A percentile compares a stretch with the other conserved stretches of the same genome.
Conservation (phyloP, 306 rosid genomes). For the Malus fusca region DNA sequence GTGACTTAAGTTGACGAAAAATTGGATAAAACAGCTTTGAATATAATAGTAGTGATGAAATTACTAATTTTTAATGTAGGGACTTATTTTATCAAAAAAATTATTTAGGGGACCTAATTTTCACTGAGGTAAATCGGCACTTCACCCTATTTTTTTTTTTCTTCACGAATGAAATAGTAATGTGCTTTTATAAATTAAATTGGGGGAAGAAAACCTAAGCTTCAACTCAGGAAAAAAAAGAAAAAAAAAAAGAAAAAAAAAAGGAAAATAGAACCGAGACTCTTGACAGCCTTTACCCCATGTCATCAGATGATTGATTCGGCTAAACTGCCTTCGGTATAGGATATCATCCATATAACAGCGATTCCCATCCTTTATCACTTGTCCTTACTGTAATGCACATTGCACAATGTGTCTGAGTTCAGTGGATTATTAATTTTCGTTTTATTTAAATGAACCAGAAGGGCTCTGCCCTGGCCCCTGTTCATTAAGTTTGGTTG, state of each 20-base stretch:
- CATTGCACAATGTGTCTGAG: neutral
- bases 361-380: neutral
- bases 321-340: too few species aligned
- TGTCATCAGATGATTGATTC: too few species aligned
- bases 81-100: too few species aligned
- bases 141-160: neutral
- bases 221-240: neutral
- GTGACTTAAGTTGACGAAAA: too few species aligned
- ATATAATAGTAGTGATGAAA: too few species aligned
- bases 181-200: neutral
- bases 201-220: neutral
- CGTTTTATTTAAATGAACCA: neutral
- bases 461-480: neutral
- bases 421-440: neutral
- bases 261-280: too few species aligned
- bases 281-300: too few species aligned
- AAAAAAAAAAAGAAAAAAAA: too few species aligned
- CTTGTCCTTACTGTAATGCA: neutral
- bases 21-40: too few species aligned
- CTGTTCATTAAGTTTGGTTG: neutral
- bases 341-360: neutral
- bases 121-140: too few species aligned
- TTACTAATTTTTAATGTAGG: too few species aligned
- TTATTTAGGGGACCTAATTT: too few species aligned
- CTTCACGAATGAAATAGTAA: neutral